Evolutionary conservation across 2,329 filamentous ascomycete species (phyloP).

Genomic region (Diplodia corticola): DNA sequence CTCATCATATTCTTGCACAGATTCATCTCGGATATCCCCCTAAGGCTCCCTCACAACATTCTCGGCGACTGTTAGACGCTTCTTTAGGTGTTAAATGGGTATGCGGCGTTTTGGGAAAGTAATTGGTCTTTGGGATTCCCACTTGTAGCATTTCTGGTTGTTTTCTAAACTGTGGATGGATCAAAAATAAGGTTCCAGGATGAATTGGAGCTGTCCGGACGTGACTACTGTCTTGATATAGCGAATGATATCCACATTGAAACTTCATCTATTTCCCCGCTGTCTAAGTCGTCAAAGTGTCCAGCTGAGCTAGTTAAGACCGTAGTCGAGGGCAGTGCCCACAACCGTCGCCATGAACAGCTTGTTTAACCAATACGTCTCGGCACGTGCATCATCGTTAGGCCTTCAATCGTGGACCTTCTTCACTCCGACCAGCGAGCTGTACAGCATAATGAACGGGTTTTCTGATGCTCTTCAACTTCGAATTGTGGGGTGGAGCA

Average conservation of each 20-base stretch:
- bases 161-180: background rate
- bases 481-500: background rate
- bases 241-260: conserved; percentile 11
- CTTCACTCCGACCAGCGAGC: background rate
- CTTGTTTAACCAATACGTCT: background rate
- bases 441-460: background rate
- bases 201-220: background rate
- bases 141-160: background rate
- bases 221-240: background rate
- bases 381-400: background rate
- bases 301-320: background rate
- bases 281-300: too few species aligned
- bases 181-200: background rate
- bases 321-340: background rate
- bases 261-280: background rate
- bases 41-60: background rate
- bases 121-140: background rate
- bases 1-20: background rate
- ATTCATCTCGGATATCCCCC: background rate
- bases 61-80: background rate
- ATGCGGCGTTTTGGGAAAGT: background rate
- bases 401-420: background rate
- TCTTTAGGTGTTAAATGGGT: background rate
- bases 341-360: background rate
- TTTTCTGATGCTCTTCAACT: background rate